Percentiles rank a stretch among this genome's conserved stretches.
phyloP scores from a whole-genome alignment of 768 basidiomycete species.

The Phanerochaete carnosa region DNA sequence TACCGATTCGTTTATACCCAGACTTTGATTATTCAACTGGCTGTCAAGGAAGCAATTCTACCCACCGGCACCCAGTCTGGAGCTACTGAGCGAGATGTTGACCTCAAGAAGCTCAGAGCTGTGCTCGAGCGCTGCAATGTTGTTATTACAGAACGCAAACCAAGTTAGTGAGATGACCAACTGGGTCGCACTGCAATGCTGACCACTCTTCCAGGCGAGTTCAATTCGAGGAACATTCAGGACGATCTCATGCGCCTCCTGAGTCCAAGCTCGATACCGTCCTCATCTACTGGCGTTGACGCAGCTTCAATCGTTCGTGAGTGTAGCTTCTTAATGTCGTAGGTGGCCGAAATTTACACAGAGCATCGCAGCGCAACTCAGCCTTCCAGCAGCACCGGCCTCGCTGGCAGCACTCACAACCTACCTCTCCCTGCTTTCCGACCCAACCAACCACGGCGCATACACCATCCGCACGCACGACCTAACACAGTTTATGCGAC shows the following conservation, averaged over 20 bases:
- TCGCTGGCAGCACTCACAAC: constrained; percentile 78
- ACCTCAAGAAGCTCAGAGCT: constrained; percentile 80
- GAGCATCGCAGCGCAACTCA: constrained; percentile 62
- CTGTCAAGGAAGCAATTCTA: constrained; percentile 94
- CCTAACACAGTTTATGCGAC: constrained; percentile 89
- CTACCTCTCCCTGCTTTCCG: constrained; percentile 78
- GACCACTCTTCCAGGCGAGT: constrained; percentile 60
- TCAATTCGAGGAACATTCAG: constrained; percentile 71
- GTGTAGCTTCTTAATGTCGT: constrained; percentile 19
- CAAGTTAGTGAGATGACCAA: constrained; percentile 48
- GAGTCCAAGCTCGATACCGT: constrained; percentile 36
- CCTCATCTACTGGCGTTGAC: constrained; percentile 44
- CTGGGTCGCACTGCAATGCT: no score
- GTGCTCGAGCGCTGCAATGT: constrained; percentile 90
- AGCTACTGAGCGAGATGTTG: constrained; percentile 78
- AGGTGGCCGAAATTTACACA: not conserved
- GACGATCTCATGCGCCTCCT: constrained; percentile 78
- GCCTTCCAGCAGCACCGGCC: constrained; percentile 72
- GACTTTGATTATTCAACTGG: constrained; percentile 94
- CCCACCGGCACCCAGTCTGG: constrained; percentile 70
- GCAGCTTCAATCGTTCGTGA: constrained; percentile 51
- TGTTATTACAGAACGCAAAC: constrained; percentile 86
- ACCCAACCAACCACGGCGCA: constrained; percentile 73
- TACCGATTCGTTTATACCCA: constrained; percentile 27
- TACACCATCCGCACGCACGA: constrained; percentile 87